phyloP scores from a whole-genome alignment of 78 protist genomes.

The Chrysochromulina tobinii region DNA sequence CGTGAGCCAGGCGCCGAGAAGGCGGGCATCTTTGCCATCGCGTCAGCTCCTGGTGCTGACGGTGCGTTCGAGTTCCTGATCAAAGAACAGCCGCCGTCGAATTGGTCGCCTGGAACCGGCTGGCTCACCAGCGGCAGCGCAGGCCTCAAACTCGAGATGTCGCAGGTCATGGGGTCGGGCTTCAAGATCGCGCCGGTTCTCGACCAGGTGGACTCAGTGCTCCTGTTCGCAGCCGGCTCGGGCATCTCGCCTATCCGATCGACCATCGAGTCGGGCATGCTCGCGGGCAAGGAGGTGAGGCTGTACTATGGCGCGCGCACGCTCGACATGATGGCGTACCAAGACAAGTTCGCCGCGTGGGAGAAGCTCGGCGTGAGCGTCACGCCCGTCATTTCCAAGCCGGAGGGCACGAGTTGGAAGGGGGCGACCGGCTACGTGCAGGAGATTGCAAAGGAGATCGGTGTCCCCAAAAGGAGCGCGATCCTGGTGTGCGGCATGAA shows the following conservation, averaged over 20 bases:
- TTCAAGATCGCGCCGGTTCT: background rate
- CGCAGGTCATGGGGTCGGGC: background rate
- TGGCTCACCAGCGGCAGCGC: slow-evolving; percentile 3
- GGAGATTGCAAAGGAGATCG: background rate
- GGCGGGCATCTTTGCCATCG: slow-evolving; percentile 21
- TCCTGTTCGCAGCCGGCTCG: background rate
- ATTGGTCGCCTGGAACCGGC: background rate
- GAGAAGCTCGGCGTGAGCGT: background rate
- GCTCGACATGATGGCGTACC: background rate
- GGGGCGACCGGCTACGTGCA: slow-evolving; percentile 14
- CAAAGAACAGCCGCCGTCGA: background rate
- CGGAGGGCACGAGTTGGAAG: background rate
- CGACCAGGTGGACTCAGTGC: background rate
- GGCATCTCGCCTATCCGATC: slow-evolving; percentile 28
- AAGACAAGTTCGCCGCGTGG: background rate
- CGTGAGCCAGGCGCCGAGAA: background rate
- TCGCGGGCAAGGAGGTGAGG: background rate
- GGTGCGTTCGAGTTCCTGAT: background rate
- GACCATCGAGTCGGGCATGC: background rate
- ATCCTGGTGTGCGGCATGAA: background rate
- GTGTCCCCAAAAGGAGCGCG: background rate
- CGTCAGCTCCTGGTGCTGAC: background rate
- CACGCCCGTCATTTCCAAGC: background rate
- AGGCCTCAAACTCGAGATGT: background rate
- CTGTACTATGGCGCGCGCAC: background rate